Evolutionary conservation across 2,329 filamentous ascomycete genomes (phyloP), one percentile per base, ranked within the genome.

Genomic region (Sporothrix curviconia): DNA sequence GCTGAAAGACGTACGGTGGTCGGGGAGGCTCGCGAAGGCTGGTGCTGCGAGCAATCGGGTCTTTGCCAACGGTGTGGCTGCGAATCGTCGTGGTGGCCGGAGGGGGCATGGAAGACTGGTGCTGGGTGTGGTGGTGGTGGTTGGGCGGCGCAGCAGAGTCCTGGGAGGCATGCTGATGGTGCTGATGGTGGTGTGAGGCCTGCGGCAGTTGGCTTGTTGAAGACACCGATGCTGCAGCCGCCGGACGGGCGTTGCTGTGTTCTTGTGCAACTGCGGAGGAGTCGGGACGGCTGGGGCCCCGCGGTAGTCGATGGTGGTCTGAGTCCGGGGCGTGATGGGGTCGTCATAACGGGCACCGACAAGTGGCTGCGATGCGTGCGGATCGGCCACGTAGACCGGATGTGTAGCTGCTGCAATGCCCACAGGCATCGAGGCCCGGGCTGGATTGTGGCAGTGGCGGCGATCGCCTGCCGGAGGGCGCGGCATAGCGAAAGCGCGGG

Each of bases 41-140:
- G 49, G 74, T 71, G 59, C 71, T 76, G 60, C 78, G 74, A 39
- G 73, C 65, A 19, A 78, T 65, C 36, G 77, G 72, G 43, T 85
- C 81, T 49, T 79, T 76, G 57, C 75, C 75, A 55, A 82, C 75
- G 54, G 79, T 78, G 64, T 84, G 85, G 11, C 80, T 79, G 50
- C 60, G 59, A 17, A 79, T 77, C 9, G 75, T 78, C 39, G 78
- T 42, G 8, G 19, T 19, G 9, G 55, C 22, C 7, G 67, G 51
- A 17, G 24, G 71, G 62, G 40, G 64, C 70, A 52, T 67, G 65
- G 60, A 64, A 70, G 56, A 67, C 67, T 47, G 34, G 36, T 60
- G 59, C 34, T 51, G 55, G 17, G 40, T 47, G 25, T 56, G 60
- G 12, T 49, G 42, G n/a, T 47, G 55, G 7, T 19, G 54, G n/a